Percentiles rank a stretch among this genome's conserved stretches.
Evolutionary conservation across 805 yeast genomes (phyloP).

Genomic region (Diddensiella transvaalensis): DNA sequence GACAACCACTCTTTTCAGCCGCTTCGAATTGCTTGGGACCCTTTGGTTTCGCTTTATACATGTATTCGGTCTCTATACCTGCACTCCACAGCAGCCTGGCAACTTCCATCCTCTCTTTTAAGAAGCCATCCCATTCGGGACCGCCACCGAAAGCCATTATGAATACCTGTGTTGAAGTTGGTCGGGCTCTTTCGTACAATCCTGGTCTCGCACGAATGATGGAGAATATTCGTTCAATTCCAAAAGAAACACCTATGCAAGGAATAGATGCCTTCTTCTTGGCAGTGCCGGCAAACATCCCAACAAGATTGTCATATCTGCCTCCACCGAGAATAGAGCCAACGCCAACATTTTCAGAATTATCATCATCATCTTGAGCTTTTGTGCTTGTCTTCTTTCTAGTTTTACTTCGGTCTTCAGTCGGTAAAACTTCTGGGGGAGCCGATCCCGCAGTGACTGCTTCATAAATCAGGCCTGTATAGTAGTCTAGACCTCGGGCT

Average conservation of each 20-base stretch:
- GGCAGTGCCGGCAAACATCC: conserved; percentile 85
- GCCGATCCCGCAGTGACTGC: conserved; percentile 94
- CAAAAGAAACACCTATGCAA: conserved; percentile 96
- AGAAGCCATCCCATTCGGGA: conserved; percentile 88
- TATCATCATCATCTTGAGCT: conserved; percentile 77
- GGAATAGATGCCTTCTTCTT: conserved; percentile 81
- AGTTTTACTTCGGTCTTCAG: conserved; percentile 24
- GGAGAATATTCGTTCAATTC: conserved; percentile 93
- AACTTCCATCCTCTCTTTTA: conserved; percentile 85
- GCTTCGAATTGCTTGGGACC: conserved; percentile 96
- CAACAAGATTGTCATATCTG: conserved; percentile 92
- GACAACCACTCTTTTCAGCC: conserved; percentile 91
- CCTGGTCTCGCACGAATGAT: conserved; percentile 74
- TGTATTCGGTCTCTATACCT: conserved; percentile 86
- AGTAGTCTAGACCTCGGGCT: conserved; percentile 97
- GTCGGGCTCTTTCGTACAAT: conserved; percentile 60
- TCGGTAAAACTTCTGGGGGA: conserved; percentile 56
- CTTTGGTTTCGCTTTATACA: conserved; percentile 90
- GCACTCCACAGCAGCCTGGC: conserved; percentile 81
- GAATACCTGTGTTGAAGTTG: conserved; percentile 87
- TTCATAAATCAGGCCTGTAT: conserved; percentile 95
- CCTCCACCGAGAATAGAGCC: conserved; percentile 99
- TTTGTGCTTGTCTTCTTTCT: conserved; percentile 39
- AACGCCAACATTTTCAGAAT: conserved; percentile 94
- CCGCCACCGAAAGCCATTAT: conserved; percentile 99